Evolutionary conservation across 176 grass and related monocot genomes (phyloP).

Genomic region (Musa troglodytarum): DNA sequence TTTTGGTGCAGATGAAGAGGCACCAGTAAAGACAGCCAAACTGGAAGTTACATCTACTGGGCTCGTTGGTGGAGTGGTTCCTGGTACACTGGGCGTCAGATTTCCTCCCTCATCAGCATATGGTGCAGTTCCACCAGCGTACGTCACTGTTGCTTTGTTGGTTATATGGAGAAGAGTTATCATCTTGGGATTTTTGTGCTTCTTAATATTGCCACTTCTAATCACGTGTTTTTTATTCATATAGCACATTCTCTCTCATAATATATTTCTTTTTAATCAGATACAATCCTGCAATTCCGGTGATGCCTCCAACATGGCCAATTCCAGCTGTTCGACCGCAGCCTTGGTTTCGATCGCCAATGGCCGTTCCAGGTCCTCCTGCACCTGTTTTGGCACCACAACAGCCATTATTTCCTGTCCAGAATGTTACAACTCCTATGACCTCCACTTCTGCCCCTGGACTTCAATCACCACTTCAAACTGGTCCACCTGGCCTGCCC

Average conservation of each 20-base stretch:
- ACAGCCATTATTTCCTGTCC: slow-evolving; percentile 85
- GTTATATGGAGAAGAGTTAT: background rate
- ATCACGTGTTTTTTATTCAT: background rate
- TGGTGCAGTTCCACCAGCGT: slow-evolving; percentile 63
- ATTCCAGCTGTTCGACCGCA: slow-evolving; percentile 33
- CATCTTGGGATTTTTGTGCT: too few relatives aligned
- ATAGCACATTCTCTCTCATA: background rate
- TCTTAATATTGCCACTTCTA: too few relatives aligned
- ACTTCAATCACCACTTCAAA: slow-evolving; percentile 42
- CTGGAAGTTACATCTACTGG: slow-evolving; percentile 52
- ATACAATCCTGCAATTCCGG: slow-evolving; percentile 65
- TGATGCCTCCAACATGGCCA: slow-evolving; percentile 49
- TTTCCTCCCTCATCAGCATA: slow-evolving; percentile 54
- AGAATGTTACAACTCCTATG: slow-evolving; percentile 60
- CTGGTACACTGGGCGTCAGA: slow-evolving; percentile 39
- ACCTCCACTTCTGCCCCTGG: slow-evolving; percentile 42
- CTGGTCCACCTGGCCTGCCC: slow-evolving; percentile 38
- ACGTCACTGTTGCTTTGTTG: slow-evolving; percentile 21
- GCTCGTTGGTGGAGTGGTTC: slow-evolving; percentile 30
- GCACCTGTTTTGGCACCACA: slow-evolving; percentile 35
- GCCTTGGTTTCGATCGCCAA: slow-evolving; percentile 63
- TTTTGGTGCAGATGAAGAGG: slow-evolving; percentile 55
- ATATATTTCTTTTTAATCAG: slow-evolving; percentile 31
- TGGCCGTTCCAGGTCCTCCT: slow-evolving; percentile 38
- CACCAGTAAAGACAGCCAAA: slow-evolving; percentile 65